A percentile compares a stretch with the other conserved stretches of the same genome.
These are phyloP conservation scores for Saturnispora gosingensis DNA, from an alignment of 805 yeast genomes.

Conservation along the genomic window DNA sequence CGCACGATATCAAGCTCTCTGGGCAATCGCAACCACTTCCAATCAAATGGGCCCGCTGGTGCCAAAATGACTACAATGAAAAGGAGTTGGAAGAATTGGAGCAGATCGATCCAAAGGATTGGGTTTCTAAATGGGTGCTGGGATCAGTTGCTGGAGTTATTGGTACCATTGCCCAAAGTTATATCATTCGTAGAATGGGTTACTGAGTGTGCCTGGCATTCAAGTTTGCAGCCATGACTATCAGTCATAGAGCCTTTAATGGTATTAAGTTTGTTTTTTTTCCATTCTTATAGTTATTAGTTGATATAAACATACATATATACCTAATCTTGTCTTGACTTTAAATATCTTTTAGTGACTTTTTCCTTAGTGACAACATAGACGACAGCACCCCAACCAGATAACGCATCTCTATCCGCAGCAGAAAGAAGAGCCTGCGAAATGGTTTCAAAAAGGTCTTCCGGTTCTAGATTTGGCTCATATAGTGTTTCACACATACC, in stretches of 20 bases:
- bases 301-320: background rate
- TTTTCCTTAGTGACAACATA: slow-evolving; percentile 87
- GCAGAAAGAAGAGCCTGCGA: slow-evolving; percentile 91
- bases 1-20: slow-evolving; percentile 63
- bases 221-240: too few species aligned
- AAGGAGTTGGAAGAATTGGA: slow-evolving; percentile 15
- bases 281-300: background rate
- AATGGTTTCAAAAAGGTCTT: slow-evolving; percentile 90
- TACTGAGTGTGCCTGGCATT: slow-evolving; percentile 21
- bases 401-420: slow-evolving; percentile 91
- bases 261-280: too few species aligned
- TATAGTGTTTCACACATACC: slow-evolving; percentile 98
- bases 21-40: slow-evolving; percentile 90
- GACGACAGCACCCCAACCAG: slow-evolving; percentile 98
- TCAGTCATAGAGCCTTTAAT: too few species aligned
- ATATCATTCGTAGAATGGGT: slow-evolving; percentile 88
- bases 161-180: slow-evolving; percentile 84
- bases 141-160: slow-evolving; percentile 70
- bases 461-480: slow-evolving; percentile 90
- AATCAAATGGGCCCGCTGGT: slow-evolving; percentile 85
- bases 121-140: slow-evolving; percentile 74
- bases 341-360: slow-evolving; percentile 77
- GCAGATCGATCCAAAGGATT: slow-evolving; percentile 57
- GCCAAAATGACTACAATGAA: slow-evolving; percentile 36
- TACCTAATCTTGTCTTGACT: slow-evolving; percentile 85